phyloP scores from a whole-genome alignment of 106 monocot genomes.

The Amphibolis antarctica region DNA sequence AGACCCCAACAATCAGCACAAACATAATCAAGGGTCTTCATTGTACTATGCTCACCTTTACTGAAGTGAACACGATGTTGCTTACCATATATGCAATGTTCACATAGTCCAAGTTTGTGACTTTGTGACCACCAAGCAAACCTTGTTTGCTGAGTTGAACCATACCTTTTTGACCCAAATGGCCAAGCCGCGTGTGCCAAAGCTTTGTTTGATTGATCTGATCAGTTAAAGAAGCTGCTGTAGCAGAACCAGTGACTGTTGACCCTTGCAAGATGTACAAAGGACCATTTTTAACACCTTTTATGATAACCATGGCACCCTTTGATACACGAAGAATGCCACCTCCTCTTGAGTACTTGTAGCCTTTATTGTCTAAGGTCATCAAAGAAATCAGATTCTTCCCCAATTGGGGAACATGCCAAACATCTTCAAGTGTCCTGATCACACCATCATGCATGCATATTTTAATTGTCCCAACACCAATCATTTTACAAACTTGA shows the following conservation, averaged over 20 bases:
- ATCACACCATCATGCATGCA: conserved; percentile 7
- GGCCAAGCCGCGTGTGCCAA: not conserved
- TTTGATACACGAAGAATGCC: not conserved
- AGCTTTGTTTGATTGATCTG: not conserved
- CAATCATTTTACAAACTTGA: not conserved
- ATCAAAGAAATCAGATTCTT: conserved; percentile 9
- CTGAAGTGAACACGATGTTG: not conserved
- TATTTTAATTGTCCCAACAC: not conserved
- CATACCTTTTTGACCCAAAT: not conserved
- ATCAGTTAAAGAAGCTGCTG: not conserved
- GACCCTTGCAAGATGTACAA: not conserved
- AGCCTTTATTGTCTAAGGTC: not conserved
- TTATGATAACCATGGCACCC: not conserved
- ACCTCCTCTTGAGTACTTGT: not conserved
- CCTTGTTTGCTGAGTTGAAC: not conserved
- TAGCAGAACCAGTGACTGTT: not conserved
- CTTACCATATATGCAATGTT: not conserved
- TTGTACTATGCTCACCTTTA: not conserved
- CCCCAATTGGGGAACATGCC: not conserved
- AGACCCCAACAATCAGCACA: not conserved
- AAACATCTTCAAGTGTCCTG: not conserved
- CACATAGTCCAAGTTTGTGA: not conserved
- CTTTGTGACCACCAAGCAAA: not conserved
- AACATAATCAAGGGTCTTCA: not conserved
- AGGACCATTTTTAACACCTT: not conserved